Conservation (phyloP, 2,329 filamentous ascomycete species). For the Phaeosphaeria sp. region DNA sequence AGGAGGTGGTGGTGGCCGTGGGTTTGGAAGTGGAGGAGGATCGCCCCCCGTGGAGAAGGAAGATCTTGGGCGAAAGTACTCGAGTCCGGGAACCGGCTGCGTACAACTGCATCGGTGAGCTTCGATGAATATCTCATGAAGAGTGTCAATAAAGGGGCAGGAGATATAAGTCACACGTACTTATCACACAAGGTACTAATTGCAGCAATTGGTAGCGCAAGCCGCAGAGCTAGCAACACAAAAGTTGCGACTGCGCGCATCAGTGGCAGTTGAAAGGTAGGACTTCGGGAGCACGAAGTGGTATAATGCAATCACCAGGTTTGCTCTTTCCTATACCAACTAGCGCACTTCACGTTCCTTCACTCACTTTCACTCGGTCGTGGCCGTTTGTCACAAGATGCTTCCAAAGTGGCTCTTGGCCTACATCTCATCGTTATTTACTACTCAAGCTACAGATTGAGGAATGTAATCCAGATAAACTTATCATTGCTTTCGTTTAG, state of each 20-base stretch:
- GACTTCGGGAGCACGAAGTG: not conserved
- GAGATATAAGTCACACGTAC: not conserved
- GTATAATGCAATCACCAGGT: not conserved
- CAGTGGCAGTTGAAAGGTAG: not conserved
- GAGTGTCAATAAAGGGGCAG: not conserved
- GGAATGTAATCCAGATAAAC: too few relatives aligned
- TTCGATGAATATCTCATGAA: not conserved
- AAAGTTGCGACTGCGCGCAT: not conserved
- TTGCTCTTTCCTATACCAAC: not conserved
- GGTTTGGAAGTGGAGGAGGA: slow-evolving; percentile 1
- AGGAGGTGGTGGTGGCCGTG: slow-evolving; percentile 7
- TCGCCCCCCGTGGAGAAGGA: not conserved
- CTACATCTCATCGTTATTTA: too few relatives aligned
- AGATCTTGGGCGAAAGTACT: not conserved
- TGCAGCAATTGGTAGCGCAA: not conserved
- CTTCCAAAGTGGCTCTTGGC: too few relatives aligned
- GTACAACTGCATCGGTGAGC: not conserved
- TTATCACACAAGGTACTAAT: not conserved
- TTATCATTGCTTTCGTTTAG: too few relatives aligned
- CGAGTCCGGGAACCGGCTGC: not conserved
- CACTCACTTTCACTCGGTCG: not conserved
- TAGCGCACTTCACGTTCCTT: not conserved
- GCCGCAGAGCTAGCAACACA: not conserved
- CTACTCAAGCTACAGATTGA: too few relatives aligned
- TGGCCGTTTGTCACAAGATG: not conserved